Percentiles rank a stretch among this genome's conserved stretches.
Evolutionary conservation across 2,329 filamentous ascomycete genomes (phyloP).

Genomic region (Fusarium nelsonii): DNA sequence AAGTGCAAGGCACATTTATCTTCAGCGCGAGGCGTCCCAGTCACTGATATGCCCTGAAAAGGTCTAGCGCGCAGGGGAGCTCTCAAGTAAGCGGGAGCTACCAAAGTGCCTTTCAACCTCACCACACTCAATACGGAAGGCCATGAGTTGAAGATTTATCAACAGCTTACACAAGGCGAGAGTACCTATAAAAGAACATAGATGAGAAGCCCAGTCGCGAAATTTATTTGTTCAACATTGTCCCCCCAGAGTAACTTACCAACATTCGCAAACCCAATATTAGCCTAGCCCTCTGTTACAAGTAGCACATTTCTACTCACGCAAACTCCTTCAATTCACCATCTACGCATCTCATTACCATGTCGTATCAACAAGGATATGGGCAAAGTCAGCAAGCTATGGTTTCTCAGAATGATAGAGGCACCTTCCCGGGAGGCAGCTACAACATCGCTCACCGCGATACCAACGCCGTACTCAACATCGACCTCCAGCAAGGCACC

Average conservation of each 20-base stretch:
- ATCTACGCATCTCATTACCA: neutral
- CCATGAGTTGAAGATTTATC: neutral
- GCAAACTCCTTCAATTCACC: neutral
- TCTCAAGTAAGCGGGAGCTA: neutral
- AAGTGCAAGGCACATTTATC: neutral
- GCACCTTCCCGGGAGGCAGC: neutral
- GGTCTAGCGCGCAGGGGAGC: neutral
- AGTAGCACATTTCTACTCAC: rapidly evolving
- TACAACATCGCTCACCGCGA: neutral
- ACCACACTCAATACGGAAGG: neutral
- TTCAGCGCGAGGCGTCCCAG: neutral
- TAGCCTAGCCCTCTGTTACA: neutral
- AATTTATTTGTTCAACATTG: no score
- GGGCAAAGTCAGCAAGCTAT: neutral
- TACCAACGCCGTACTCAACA: neutral
- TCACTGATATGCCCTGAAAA: neutral
- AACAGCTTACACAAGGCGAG: neutral
- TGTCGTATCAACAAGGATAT: neutral
- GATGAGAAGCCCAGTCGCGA: no score
- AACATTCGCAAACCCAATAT: no score
- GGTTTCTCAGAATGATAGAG: neutral
- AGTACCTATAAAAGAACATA: no score
- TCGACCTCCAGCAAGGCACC: neutral
- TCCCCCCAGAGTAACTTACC: no score
- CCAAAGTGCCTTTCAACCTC: neutral